A percentile compares a stretch with the other conserved stretches of the same genome.
Conservation (phyloP, 2,329 filamentous ascomycete species). For the Arthrinium phaeospermum region DNA sequence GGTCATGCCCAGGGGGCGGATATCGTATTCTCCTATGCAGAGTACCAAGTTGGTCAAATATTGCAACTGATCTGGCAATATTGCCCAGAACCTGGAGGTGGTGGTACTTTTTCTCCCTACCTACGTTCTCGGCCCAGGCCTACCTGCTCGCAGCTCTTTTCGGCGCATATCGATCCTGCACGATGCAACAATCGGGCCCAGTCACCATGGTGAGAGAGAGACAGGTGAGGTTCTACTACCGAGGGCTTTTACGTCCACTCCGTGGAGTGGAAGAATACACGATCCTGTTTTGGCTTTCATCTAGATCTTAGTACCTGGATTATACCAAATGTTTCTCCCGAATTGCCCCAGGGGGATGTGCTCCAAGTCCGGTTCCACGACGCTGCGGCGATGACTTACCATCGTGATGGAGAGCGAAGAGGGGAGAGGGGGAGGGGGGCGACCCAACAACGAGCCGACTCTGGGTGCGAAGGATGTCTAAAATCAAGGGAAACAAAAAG, state of each 20-base stretch:
- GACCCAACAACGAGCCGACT: not conserved
- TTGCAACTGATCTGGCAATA: not conserved
- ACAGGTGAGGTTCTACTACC: not conserved
- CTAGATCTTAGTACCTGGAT: not conserved
- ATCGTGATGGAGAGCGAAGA: not conserved
- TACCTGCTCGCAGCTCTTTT: not conserved
- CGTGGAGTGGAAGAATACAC: not conserved
- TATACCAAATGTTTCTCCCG: not conserved
- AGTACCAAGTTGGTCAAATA: not conserved
- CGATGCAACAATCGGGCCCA: not conserved
- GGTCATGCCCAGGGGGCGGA: not conserved
- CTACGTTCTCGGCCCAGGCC: not conserved
- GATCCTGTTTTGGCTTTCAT: not conserved
- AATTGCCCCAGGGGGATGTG: too few relatives aligned
- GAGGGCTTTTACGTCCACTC: not conserved
- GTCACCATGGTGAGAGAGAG: not conserved
- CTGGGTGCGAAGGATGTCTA: too few relatives aligned
- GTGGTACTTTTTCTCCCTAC: not conserved
- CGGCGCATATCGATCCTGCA: not conserved
- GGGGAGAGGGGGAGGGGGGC: not conserved
- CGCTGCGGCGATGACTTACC: not conserved
- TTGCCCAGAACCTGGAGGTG: not conserved
- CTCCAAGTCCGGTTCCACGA: constrained; percentile 2
- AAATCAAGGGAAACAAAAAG: not conserved
- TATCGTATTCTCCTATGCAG: not conserved